Evolutionary conservation across 805 yeast genomes (phyloP), one percentile per base, ranked within the genome.

Genomic region (Saturnispora bothae): DNA sequence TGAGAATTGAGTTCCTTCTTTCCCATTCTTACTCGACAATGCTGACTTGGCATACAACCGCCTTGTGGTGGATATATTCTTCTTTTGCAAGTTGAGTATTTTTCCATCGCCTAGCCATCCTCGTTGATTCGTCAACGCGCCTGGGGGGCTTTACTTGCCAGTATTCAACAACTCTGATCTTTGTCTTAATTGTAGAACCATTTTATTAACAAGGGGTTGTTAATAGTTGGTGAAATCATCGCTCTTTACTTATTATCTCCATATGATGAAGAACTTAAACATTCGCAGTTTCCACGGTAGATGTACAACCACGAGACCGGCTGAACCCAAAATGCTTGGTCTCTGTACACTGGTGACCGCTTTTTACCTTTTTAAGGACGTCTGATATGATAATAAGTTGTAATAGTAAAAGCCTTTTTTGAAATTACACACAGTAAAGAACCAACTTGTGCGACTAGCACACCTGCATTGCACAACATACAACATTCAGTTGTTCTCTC

Each of bases 251-350:
- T n/a, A n/a, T n/a, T n/a, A n/a, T n/a, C n/a, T 8, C 52, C 40
- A 75, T 54, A 66, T 80, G 92, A 81, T 80, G 88, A 80, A 75
- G 63, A 66, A 62, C 77, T 78, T 68, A 67, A 63, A 78, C 92
- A 80, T 80, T 81, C 92, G 89, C 92, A 81, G 92, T 81, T 80
- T 81, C 88, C 89, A 74, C 92, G 92, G 88, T 79, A 81, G 83
- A 63, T 75, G 69, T 75, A 77, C 86, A 71, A 64, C 64, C 17
- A 64, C 63, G 53, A 53, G 54, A 51, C 40, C 23, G 42, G 50
- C 52, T 56, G 85, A 80, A 78, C 88, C 88, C 82, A 80, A 50
- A 45, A 45, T 38, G 51, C 50, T 45, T 33, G 41, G 28, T 69
- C 78, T 70, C 73, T 61, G 79, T 75, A 69, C 68, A 73, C 63